Evolutionary conservation across 2,329 filamentous ascomycete genomes (phyloP).

Genomic region (Pseudogymnoascus sp.): DNA sequence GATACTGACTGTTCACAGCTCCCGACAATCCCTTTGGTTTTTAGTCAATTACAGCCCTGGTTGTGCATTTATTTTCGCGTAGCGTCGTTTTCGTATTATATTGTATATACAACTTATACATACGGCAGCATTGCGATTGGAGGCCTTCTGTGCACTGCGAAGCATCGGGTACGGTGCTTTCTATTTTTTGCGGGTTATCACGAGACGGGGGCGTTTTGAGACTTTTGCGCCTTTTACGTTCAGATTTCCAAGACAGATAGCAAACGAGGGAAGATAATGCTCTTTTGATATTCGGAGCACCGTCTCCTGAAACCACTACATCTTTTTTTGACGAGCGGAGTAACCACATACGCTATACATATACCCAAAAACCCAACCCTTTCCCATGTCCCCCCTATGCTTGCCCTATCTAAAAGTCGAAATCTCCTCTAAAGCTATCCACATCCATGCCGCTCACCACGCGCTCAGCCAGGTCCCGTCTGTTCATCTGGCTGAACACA

Average conservation of each 20-base stretch:
- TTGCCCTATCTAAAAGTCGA: conserved; percentile 59
- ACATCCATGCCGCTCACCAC: conserved; percentile 88
- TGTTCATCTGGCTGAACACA: conserved; percentile 94
- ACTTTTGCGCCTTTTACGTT: conserved; percentile 5
- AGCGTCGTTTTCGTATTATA: conserved; percentile 8
- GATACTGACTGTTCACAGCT: conserved; percentile 35
- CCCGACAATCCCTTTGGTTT: conserved; percentile 65
- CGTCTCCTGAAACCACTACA: not conserved
- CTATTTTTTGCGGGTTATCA: not conserved
- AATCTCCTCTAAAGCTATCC: conserved; percentile 77
- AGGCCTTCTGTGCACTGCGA: not conserved
- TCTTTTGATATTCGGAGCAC: conserved; percentile 4
- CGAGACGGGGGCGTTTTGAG: not conserved
- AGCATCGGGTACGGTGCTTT: conserved; percentile 5
- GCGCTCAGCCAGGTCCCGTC: conserved; percentile 77
- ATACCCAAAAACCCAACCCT: not conserved
- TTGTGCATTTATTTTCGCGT: conserved; percentile 4
- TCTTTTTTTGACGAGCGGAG: not conserved
- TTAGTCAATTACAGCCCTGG: conserved; percentile 28
- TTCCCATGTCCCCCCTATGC: not conserved
- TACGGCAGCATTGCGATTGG: conserved; percentile 5
- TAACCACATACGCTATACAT: conserved; percentile 5
- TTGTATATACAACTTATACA: conserved; percentile 4
- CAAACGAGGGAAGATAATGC: conserved; percentile 4
- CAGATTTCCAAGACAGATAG: conserved; percentile 7